Conservation (phyloP, 768 basidiomycete species). For the Tulasnella calospora region DNA sequence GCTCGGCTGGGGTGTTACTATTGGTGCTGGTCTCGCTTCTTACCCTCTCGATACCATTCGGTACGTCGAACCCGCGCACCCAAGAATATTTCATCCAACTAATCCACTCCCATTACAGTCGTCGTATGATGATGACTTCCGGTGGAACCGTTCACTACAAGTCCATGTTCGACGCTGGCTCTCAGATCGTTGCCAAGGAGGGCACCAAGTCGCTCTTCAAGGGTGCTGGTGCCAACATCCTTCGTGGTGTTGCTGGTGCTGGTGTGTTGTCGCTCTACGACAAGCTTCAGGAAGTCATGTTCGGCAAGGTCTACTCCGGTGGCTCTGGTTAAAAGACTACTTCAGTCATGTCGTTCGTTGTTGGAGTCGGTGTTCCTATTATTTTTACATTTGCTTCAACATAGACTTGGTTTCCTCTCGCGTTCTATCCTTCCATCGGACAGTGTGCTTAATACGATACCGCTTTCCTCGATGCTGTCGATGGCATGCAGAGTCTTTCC, state of each 20-base stretch:
- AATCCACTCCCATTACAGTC: constrained; percentile 52
- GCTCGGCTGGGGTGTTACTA: constrained; percentile 99
- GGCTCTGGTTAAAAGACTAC: constrained; percentile 38
- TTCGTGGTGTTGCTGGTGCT: constrained; percentile 99
- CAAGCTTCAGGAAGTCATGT: constrained; percentile 93
- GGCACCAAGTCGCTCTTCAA: constrained; percentile 95
- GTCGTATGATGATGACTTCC: constrained; percentile 99
- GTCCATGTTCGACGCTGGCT: constrained; percentile 95
- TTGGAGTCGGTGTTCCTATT: not conserved
- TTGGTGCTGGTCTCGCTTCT: constrained; percentile 98
- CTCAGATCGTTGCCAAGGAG: constrained; percentile 94
- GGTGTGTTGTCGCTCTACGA: constrained; percentile 99
- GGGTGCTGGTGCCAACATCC: constrained; percentile 82
- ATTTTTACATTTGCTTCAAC: constrained; percentile 5
- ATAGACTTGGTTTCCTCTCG: constrained; percentile 1
- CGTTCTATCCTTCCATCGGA: not conserved
- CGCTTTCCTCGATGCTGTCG: not conserved
- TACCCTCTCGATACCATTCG: constrained; percentile 91
- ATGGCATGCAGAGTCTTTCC: too few relatives aligned
- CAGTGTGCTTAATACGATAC: not conserved
- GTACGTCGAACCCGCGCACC: constrained; percentile 39
- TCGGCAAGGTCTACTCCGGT: constrained; percentile 99
- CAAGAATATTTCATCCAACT: constrained; percentile 6
- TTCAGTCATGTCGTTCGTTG: not conserved
- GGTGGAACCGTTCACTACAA: constrained; percentile 95